Conservation (phyloP, 2,329 filamentous ascomycete genomes). For the Venturia pyrina region DNA sequence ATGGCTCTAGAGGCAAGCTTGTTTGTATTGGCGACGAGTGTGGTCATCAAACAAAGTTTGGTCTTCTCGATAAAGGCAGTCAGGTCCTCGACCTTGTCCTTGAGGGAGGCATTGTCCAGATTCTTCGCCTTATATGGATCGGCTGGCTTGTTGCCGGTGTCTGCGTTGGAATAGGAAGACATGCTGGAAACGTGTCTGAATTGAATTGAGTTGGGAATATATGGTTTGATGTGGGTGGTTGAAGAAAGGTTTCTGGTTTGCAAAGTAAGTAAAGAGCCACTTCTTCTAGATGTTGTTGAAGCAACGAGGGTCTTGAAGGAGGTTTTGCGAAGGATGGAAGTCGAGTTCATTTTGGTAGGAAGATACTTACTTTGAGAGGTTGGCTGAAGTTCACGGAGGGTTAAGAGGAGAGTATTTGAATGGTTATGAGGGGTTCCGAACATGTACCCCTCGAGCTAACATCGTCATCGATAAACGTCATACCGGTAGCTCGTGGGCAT, state of each 20-base stretch:
- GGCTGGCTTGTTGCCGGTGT: slow-evolving; percentile 28
- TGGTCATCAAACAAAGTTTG: slow-evolving; percentile 90
- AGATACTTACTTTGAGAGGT: not conserved
- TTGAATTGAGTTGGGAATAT: not conserved
- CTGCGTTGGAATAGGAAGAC: slow-evolving; percentile 26
- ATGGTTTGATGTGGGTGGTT: not conserved
- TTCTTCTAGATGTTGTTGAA: not conserved
- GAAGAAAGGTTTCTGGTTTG: not conserved
- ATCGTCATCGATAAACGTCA: slow-evolving; percentile 2
- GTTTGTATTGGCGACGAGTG: slow-evolving; percentile 53
- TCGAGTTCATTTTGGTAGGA: not conserved
- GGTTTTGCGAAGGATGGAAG: not conserved
- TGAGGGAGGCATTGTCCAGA: slow-evolving; percentile 49
- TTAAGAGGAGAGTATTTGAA: not conserved
- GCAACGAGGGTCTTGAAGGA: not conserved
- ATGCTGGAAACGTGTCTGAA: not conserved
- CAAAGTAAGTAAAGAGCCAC: not conserved
- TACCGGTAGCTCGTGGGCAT: not conserved
- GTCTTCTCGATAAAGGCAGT: slow-evolving; percentile 56
- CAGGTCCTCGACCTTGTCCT: slow-evolving; percentile 69
- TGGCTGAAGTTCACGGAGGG: not conserved
- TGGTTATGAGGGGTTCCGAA: not conserved
- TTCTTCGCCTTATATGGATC: slow-evolving; percentile 77
- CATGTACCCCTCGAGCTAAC: not conserved
- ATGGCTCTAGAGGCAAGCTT: slow-evolving; percentile 73